Conservation (phyloP, 139 green algal genomes). For the Parachlorella kessleri region DNA sequence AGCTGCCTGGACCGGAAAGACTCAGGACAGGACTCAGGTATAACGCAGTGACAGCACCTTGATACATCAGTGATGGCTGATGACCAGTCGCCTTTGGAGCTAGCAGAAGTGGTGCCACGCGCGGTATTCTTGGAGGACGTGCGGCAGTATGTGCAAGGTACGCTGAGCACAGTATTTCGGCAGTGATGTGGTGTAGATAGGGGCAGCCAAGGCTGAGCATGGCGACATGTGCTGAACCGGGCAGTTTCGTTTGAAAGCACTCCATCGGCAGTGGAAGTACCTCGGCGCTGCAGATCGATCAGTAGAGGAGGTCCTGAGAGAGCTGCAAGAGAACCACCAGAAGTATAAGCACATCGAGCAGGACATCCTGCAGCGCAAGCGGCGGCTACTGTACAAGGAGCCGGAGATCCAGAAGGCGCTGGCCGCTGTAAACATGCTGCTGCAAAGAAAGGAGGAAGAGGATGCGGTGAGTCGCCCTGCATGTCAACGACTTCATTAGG, state of each 20-base stretch:
- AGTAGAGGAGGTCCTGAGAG: slow-evolving; percentile 43
- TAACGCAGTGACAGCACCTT: too few species aligned
- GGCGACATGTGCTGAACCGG: too few species aligned
- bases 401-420: slow-evolving; percentile 63
- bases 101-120: slow-evolving; percentile 35
- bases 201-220: too few species aligned
- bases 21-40: too few species aligned
- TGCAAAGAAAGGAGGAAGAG: slow-evolving; percentile 28
- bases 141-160: slow-evolving; percentile 41
- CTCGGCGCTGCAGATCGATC: slow-evolving; percentile 15
- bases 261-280: too few species aligned
- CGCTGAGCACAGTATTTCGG: too few species aligned
- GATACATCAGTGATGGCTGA: slow-evolving; percentile 14
- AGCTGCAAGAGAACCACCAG: slow-evolving; percentile 48
- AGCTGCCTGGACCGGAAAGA: too few species aligned
- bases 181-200: too few species aligned
- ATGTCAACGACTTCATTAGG: too few species aligned
- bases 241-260: too few species aligned
- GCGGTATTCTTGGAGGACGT: slow-evolving; percentile 66
- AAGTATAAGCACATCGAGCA: slow-evolving; percentile 55
- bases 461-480: slow-evolving; percentile 36
- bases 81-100: slow-evolving; percentile 4
- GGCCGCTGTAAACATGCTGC: slow-evolving; percentile 48
- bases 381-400: slow-evolving; percentile 48
- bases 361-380: slow-evolving; percentile 44